Evolutionary conservation across 2,329 filamentous ascomycete species (phyloP), one percentile per base, ranked within the genome.

Genomic region (Elsinoe necatrix): DNA sequence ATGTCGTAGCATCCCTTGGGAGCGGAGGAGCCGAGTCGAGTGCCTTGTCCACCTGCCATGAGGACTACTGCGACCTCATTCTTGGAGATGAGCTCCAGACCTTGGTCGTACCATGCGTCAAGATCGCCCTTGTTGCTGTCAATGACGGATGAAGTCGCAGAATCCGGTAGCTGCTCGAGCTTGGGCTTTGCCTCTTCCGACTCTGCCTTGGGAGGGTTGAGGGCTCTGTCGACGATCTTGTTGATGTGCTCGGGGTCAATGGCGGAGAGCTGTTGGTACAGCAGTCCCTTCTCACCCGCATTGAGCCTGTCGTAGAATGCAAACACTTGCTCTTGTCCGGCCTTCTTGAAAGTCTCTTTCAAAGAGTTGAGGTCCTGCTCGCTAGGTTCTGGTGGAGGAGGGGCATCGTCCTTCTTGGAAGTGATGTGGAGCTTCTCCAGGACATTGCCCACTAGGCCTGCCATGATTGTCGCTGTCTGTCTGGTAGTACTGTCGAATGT

Each of bases 1-100:
- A 98, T 97, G 69, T 98, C 86, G 74, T 88, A 98, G 80, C 92
- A 97, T 57, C 93, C 93, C 78, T 98, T 98, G 63, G 93, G 93
- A 16, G 86, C 92, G 57, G 90, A 93, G 78, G 90, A 96, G 64
- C 93, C 93, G 61, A 98, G 77, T 61, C 93, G 83, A 60, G 93
- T 98, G 62, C 93, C 93, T 76, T 98, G 93, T 31, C 93, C 93
- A 69, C 93, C 93, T 58, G 93, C 93, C 88, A 98, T 95, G 67
- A 98, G 81, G 54, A 98, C 89, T 16, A 98, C 93, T 29, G 83
- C 85, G 47, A 87, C 85, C 68, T 84, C 81, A 73, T 85, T 85
- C 63, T 83, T 75, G 5, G 83, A 79, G 61, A 87, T 84, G 65
- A 84, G 70, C 64, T 82, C 76, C 61, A 89, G 70, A 43, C 85